Evolutionary conservation across 1,284 basidiomycete genomes (phyloP).

Genomic region (Testicularia cyperi): DNA sequence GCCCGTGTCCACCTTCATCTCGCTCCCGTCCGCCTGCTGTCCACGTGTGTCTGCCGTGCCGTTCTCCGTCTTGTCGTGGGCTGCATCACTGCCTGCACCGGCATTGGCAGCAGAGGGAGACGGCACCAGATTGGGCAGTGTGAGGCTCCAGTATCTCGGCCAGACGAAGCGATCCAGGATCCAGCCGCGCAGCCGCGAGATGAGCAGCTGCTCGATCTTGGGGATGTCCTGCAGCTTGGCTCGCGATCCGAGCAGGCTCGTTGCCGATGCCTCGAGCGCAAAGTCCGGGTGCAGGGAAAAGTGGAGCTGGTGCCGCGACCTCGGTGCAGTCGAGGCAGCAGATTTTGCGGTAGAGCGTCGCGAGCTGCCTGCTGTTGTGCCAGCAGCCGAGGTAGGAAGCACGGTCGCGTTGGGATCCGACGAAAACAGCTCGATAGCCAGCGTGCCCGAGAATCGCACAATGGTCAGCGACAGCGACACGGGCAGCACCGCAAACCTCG

Average conservation of each 20-base stretch:
- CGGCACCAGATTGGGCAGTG: constrained; percentile 59
- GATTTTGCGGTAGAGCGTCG: constrained; percentile 48
- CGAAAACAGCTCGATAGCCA: constrained; percentile 41
- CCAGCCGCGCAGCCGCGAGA: constrained; percentile 63
- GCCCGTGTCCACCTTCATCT: constrained; percentile 29
- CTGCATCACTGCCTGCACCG: not conserved
- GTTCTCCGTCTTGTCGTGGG: not conserved
- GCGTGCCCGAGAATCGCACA: constrained; percentile 65
- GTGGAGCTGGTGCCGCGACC: constrained; percentile 61
- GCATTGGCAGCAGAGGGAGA: constrained; percentile 8
- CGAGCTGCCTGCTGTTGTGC: constrained; percentile 46
- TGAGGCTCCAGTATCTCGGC: constrained; percentile 63
- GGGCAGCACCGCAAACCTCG: constrained; percentile 66
- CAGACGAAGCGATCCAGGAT: constrained; percentile 65
- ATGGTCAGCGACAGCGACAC: constrained; percentile 65
- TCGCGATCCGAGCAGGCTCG: constrained; percentile 65
- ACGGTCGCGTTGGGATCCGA: constrained; percentile 22
- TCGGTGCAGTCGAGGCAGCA: constrained; percentile 42
- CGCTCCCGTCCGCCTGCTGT: not conserved
- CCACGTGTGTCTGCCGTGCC: constrained; percentile 1
- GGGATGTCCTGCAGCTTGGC: constrained; percentile 68
- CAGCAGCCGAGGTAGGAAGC: constrained; percentile 14
- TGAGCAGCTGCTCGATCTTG: constrained; percentile 67
- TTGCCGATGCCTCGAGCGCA: constrained; percentile 64
- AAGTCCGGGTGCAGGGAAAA: constrained; percentile 67